Evolutionary conservation across 208 protist species (phyloP).

Genomic region (Trypanosoma scelopori): DNA sequence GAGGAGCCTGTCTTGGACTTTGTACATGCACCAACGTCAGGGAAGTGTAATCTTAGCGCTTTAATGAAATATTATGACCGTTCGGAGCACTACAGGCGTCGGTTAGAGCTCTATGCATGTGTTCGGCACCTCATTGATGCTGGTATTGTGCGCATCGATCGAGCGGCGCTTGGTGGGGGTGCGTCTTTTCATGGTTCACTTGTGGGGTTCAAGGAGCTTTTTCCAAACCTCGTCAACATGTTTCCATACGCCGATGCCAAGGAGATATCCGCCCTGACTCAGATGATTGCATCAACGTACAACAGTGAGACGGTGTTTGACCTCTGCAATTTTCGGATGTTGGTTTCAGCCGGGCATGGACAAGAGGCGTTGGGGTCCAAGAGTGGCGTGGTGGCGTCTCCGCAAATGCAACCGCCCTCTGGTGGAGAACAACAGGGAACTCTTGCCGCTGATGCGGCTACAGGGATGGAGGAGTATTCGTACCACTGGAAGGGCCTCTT

Average conservation of each 20-base stretch:
- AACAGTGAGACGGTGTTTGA: slow-evolving; percentile 63
- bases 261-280: slow-evolving; percentile 50
- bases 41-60: slow-evolving; percentile 15
- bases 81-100: slow-evolving; percentile 20
- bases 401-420: slow-evolving; percentile 3
- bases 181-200: slow-evolving; percentile 43
- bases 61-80: slow-evolving; percentile 27
- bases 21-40: slow-evolving; percentile 18
- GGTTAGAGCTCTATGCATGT: slow-evolving; percentile 31
- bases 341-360: slow-evolving; percentile 10
- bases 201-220: slow-evolving; percentile 61
- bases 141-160: slow-evolving; percentile 45
- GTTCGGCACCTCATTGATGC: slow-evolving; percentile 26
- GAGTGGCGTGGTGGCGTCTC: background rate
- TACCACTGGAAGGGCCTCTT: slow-evolving; percentile 34
- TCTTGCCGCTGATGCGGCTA: background rate
- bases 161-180: slow-evolving; percentile 19
- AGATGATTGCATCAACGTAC: slow-evolving; percentile 53
- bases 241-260: slow-evolving; percentile 75
- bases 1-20: slow-evolving; percentile 10
- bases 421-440: slow-evolving; percentile 5
- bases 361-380: background rate
- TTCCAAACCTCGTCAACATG: slow-evolving; percentile 46
- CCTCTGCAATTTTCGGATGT: slow-evolving; percentile 43
- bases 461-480: slow-evolving; percentile 15